These are phyloP conservation scores for Psophocarpus tetragonolobus DNA, from an alignment of 306 rosid genomes.

Conservation along the genomic window DNA sequence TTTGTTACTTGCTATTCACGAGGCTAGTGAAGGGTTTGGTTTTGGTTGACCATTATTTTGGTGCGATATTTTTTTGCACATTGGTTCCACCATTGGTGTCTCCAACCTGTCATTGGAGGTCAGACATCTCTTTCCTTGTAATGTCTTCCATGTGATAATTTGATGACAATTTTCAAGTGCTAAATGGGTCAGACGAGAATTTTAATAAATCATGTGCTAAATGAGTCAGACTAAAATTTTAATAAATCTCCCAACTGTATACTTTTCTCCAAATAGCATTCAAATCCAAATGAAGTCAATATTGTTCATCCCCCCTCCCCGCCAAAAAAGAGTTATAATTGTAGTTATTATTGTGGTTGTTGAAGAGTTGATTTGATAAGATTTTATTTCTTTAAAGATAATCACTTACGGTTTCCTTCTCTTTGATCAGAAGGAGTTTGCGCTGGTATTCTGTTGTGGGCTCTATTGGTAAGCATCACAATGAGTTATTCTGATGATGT, in stretches of 20 bases:
- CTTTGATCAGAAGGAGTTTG: conserved; percentile 34
- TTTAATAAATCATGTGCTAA: neutral
- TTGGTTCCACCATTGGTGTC: conserved; percentile 41
- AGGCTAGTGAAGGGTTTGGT: conserved; percentile 98
- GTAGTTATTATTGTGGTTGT: neutral
- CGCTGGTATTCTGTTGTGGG: conserved; percentile 32
- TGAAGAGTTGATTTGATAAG: neutral
- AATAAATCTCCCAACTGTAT: neutral
- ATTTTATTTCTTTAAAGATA: neutral
- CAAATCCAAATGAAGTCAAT: neutral
- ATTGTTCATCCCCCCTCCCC: neutral
- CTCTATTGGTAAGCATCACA: conserved; percentile 26
- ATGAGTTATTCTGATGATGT: conserved; percentile 33
- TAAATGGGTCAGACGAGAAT: neutral
- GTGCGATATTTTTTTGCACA: conserved; percentile 33
- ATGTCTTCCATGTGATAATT: conserved; percentile 11
- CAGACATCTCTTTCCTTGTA: conserved; percentile 23
- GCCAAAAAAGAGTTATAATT: neutral
- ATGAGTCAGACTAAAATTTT: neutral
- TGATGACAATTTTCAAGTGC: neutral
- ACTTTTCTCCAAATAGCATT: conserved; percentile 16
- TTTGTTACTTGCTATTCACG: conserved; percentile 93
- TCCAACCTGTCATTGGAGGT: conserved; percentile 60
- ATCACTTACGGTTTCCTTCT: conserved; percentile 22
- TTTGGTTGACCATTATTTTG: conserved; percentile 58